Evolutionary conservation across 805 yeast species (phyloP).

Genomic region (Candida sakaeoensis): DNA sequence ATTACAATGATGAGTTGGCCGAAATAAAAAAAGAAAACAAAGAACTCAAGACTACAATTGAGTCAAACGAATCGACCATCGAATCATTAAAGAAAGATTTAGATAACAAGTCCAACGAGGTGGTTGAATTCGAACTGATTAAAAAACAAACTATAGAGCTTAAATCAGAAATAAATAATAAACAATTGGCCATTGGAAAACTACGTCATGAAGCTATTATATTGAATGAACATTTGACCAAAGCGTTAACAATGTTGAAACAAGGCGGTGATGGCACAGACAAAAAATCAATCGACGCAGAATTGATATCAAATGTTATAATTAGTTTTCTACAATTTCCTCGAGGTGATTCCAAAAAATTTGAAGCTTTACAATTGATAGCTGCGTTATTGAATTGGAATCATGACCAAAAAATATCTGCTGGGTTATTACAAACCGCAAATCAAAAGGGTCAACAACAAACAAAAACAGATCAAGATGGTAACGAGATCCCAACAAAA

Average conservation of each 20-base stretch:
- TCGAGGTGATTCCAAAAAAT: conserved; percentile 90
- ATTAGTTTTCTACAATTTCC: conserved; percentile 84
- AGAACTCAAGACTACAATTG: conserved; percentile 22
- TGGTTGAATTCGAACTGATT: conserved; percentile 22
- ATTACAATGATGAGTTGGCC: conserved; percentile 18
- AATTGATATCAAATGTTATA: conserved; percentile 79
- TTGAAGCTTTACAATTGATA: conserved; percentile 83
- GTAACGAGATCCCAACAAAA: conserved; percentile 25
- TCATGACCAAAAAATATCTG: conserved; percentile 69
- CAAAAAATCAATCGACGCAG: conserved; percentile 79
- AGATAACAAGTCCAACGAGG: conserved; percentile 13
- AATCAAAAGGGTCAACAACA: conserved; percentile 9
- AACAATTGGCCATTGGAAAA: conserved; percentile 80
- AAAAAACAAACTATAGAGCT: conserved; percentile 43
- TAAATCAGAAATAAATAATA: conserved; percentile 51
- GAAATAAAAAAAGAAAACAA: conserved; percentile 21
- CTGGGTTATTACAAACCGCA: conserved; percentile 55
- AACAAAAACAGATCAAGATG: conserved; percentile 10
- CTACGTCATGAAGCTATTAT: conserved; percentile 92
- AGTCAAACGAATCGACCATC: conserved; percentile 13
- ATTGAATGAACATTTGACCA: conserved; percentile 91
- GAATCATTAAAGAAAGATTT: conserved; percentile 9
- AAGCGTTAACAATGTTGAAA: conserved; percentile 80
- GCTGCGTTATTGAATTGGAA: conserved; percentile 87
- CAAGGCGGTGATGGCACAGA: conserved; percentile 46